A percentile compares a stretch with the other conserved stretches of the same genome.
phyloP scores from a whole-genome alignment of 225 moss, liverwort and hornwort genomes.

The Straminergon stramineum region DNA sequence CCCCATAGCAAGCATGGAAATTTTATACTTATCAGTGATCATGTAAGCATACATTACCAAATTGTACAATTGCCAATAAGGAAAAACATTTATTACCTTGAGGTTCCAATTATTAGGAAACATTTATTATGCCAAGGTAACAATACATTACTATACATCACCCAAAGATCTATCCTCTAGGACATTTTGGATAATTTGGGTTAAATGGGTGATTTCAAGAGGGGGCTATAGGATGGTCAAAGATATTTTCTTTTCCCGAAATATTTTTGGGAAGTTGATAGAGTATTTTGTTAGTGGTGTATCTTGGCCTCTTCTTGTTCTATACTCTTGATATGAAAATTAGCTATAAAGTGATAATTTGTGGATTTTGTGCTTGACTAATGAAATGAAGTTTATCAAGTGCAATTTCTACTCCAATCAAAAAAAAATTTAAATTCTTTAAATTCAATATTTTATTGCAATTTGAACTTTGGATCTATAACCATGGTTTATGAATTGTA shows the following conservation, averaged over 20 bases:
- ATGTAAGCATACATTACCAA: not conserved
- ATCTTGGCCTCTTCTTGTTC: not conserved
- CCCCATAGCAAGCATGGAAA: accelerated
- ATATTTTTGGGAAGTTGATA: not conserved
- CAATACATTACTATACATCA: not conserved
- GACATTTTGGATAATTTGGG: accelerated
- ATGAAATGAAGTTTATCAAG: not conserved
- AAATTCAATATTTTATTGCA: not conserved
- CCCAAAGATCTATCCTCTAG: accelerated
- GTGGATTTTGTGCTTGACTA: no score
- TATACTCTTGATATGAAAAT: not conserved
- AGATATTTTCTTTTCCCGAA: not conserved
- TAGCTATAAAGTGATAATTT: no score
- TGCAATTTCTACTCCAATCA: not conserved
- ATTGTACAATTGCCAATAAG: not conserved
- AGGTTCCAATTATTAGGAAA: not conserved
- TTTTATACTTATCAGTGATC: not conserved
- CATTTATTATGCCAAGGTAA: not conserved
- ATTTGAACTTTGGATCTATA: not conserved
- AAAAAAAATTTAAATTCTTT: no score
- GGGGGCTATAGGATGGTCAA: accelerated
- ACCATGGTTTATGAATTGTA: accelerated
- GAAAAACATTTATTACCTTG: not conserved
- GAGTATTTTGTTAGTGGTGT: not conserved
- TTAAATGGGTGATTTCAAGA: accelerated